Base-by-base conservation (phyloP, 1,139 yeast genomes). In the Arxiozyma bovina region DNA sequence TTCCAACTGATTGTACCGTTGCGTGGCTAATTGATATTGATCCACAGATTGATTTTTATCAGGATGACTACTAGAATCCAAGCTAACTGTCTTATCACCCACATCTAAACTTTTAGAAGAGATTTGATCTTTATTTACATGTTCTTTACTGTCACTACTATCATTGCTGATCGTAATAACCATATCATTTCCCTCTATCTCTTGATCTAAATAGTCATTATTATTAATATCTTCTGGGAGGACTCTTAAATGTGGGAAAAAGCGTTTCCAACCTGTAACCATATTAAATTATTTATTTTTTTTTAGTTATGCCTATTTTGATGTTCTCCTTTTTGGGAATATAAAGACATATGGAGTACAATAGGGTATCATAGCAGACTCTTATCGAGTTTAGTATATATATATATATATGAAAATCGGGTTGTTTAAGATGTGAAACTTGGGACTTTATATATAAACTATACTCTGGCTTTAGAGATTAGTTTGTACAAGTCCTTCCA, bases 221-320 rank as follows among this genome's bases (percentile, higher is more conserved):
- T 34, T 15, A n/a, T 15, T 15, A 12, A 34, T 34, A 34, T 34
- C 17, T 12, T 34, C n/a, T 34, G 40, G 40, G n/a, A 66, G 50
- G 1, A 55, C 55, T 48, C 69, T 61, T 46, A 63, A 53, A 50
- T 59, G 67, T 21, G 68, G 68, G 17, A 64, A 12, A 50, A 40
- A 60, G 22, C 49, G 53, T 50, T 45, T 61, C 62, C 40, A 34
- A 9, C 40, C 40, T 4, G 40, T 6, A 15, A 34, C 40, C 40
- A 34, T 27, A 27, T 27, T 27, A 8, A 27, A 34, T 34, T 34
- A 34, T 34, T 15, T 15, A 3, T 8, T 34, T 15, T 15, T 6
- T 34, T 2, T 34, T 34, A 15, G 4, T 15, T 34, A 2, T 34
- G n/a, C 17, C 4, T 34, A 6, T 8, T 34, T 34, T 34, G 17